phyloP scores from a whole-genome alignment of 768 basidiomycete species.

The Gymnopilus dilepis region DNA sequence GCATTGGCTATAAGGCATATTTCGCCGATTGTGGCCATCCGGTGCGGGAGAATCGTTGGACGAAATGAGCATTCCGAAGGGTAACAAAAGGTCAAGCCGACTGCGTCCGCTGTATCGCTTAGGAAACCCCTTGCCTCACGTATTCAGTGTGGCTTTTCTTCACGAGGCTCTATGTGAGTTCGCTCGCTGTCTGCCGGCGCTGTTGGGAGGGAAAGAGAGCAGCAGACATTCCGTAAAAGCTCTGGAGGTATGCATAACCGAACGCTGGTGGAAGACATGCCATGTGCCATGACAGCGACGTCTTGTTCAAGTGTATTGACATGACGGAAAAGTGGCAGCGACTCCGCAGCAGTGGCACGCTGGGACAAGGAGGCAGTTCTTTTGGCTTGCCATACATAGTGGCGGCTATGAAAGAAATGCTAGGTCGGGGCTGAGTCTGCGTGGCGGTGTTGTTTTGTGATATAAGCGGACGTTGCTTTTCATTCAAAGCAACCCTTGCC shows the following conservation, averaged over 20 bases:
- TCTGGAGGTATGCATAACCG: neutral
- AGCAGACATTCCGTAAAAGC: neutral
- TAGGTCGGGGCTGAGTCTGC: slow-evolving; percentile 12
- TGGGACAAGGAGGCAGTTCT: slow-evolving; percentile 14
- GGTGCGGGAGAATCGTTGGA: no score
- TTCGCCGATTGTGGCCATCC: no score
- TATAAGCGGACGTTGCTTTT: slow-evolving; percentile 13
- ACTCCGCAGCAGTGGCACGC: slow-evolving; percentile 1
- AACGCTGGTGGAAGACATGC: neutral
- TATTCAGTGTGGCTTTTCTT: no score
- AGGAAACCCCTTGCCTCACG: no score
- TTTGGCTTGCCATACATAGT: neutral
- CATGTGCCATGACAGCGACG: neutral
- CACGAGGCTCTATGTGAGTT: no score
- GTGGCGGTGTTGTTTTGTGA: slow-evolving; percentile 16
- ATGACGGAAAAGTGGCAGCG: neutral
- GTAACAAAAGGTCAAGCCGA: no score
- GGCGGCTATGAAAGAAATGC: neutral
- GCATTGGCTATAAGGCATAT: no score
- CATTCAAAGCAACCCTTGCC: slow-evolving; percentile 7
- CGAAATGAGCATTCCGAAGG: no score
- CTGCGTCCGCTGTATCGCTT: no score
- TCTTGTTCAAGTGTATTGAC: neutral
- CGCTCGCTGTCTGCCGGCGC: no score
- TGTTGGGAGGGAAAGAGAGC: no score